These are phyloP conservation scores for Quercus tomentella DNA, from an alignment of 331 rosid genomes.

Conservation along the genomic window DNA sequence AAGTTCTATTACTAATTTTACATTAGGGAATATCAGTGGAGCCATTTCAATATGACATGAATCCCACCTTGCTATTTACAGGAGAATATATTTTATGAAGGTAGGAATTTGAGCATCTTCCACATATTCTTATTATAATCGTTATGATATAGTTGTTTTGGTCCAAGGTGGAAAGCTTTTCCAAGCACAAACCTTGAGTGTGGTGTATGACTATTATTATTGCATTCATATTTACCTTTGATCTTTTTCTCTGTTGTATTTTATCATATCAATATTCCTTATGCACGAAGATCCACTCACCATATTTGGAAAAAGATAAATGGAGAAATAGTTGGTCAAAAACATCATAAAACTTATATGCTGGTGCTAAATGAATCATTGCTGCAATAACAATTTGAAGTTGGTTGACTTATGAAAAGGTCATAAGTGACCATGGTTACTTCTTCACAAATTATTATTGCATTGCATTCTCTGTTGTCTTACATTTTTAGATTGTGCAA, in stretches of 20 bases:
- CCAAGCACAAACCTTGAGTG: conserved; percentile 7
- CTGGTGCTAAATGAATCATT: background rate
- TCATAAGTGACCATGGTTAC: background rate
- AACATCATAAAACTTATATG: background rate
- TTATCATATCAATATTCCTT: background rate
- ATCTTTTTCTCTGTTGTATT: background rate
- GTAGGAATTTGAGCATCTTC: conserved; percentile 3
- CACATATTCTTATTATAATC: background rate
- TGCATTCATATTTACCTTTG: background rate
- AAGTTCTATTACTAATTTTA: background rate
- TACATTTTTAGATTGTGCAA: background rate
- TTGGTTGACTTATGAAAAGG: background rate
- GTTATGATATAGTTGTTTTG: background rate
- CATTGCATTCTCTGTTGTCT: background rate
- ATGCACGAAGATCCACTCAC: background rate
- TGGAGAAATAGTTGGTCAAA: background rate
- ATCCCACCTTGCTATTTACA: conserved; percentile 19
- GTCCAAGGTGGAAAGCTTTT: background rate
- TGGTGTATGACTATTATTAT: background rate
- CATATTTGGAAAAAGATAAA: background rate
- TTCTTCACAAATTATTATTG: background rate
- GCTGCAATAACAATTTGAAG: background rate
- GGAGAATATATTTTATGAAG: conserved; percentile 10
- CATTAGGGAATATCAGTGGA: background rate
- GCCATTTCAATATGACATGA: conserved; percentile 30